Conservation (phyloP, 306 rosid genomes). For the Ormosia semicastrata region DNA sequence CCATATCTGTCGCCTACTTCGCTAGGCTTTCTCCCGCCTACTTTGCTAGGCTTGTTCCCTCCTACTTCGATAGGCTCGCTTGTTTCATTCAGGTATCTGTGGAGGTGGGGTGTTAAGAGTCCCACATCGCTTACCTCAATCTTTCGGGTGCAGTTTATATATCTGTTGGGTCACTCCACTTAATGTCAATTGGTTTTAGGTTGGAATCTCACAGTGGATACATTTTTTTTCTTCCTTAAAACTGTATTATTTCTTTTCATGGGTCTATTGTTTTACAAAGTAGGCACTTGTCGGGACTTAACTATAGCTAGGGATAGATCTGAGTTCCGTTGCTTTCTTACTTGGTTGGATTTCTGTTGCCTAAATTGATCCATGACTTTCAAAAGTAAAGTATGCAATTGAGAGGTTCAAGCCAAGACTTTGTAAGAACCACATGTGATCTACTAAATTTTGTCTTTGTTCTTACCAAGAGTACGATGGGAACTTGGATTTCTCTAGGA, state of each 20-base stretch:
- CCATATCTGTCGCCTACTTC: too few relatives aligned
- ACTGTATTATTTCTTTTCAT: not conserved
- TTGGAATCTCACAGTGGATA: too few relatives aligned
- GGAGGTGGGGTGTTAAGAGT: too few relatives aligned
- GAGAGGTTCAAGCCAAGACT: not conserved
- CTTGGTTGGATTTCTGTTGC: constrained; percentile 21
- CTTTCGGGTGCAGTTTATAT: too few relatives aligned
- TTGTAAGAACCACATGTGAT: not conserved
- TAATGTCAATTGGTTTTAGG: too few relatives aligned
- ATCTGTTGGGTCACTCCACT: too few relatives aligned
- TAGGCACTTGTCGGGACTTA: not conserved
- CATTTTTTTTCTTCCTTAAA: not conserved
- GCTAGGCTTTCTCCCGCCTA: too few relatives aligned
- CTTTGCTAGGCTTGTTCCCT: too few relatives aligned
- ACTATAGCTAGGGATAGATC: constrained; percentile 2
- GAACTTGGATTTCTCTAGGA: too few relatives aligned
- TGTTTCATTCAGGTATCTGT: too few relatives aligned
- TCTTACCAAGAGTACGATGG: not conserved
- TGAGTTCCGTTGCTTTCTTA: constrained; percentile 11
- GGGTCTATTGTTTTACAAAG: constrained; percentile 6
- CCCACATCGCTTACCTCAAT: too few relatives aligned
- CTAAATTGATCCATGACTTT: constrained; percentile 14
- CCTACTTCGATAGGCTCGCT: too few relatives aligned
- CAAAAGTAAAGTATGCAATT: constrained; percentile 6
- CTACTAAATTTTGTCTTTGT: not conserved